These are phyloP conservation scores for Russula abietina DNA, from an alignment of 768 basidiomycete species.

Conservation along the genomic window DNA sequence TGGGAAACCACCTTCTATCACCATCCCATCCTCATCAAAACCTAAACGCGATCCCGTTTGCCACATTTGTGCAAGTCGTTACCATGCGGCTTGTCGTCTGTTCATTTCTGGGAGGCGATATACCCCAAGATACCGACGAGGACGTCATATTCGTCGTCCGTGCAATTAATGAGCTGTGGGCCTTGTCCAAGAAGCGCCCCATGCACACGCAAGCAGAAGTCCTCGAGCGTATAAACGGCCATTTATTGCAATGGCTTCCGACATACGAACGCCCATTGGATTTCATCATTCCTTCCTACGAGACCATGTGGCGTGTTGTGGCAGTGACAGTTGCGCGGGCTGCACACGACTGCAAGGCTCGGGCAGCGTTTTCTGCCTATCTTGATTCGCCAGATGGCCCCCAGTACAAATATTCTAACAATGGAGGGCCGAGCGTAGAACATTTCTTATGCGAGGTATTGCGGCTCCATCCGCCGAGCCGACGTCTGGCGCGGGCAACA, in stretches of 20 bases:
- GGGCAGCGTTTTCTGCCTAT: neutral
- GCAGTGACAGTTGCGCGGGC: neutral
- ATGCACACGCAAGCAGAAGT: neutral
- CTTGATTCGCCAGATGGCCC: neutral
- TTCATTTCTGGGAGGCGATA: neutral
- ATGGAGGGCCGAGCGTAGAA: neutral
- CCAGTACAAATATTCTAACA: neutral
- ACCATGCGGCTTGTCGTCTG: neutral
- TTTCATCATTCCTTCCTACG: neutral
- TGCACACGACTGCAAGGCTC: neutral
- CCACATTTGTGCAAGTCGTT: neutral
- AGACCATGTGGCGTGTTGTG: neutral
- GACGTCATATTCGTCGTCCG: neutral
- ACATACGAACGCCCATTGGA: neutral
- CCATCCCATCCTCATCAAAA: neutral
- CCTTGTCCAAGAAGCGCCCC: neutral
- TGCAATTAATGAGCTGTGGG: neutral
- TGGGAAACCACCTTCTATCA: neutral
- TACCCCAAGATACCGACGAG: neutral
- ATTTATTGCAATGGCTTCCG: neutral
- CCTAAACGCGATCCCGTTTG: neutral
- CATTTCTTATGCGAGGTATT: neutral
- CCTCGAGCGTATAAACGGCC: neutral
- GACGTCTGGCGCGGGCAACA: neutral
- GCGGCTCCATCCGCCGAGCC: neutral